phyloP scores from a whole-genome alignment of 2,329 filamentous ascomycete species.

The Hymenoscyphus linearis region DNA sequence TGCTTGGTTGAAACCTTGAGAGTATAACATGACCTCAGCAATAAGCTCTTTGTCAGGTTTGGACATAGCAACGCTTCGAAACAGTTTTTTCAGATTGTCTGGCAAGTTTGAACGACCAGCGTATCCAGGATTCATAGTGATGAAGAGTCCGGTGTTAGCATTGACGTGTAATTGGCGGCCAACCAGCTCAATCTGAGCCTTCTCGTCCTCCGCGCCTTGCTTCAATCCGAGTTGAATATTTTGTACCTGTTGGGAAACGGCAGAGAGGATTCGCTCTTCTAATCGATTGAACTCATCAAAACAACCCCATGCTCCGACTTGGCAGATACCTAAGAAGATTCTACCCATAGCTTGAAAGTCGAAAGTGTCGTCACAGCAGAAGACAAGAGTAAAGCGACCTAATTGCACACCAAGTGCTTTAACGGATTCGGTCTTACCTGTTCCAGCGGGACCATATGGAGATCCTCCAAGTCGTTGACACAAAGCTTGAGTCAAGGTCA shows the following conservation, averaged over 20 bases:
- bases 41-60: conserved; percentile 99
- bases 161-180: conserved; percentile 88
- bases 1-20: conserved; percentile 95
- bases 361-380: conserved; percentile 99
- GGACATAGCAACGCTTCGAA: conserved; percentile 98
- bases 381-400: conserved; percentile 94
- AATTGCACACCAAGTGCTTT: conserved; percentile 96
- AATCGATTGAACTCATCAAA: conserved; percentile 99
- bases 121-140: conserved; percentile 99
- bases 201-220: conserved; percentile 73
- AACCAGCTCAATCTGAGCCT: conserved; percentile 88
- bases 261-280: conserved; percentile 94
- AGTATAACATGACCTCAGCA: conserved; percentile 99
- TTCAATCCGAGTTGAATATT: conserved; percentile 97
- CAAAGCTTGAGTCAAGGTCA: conserved; percentile 92
- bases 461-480: conserved; percentile 94
- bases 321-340: conserved; percentile 98
- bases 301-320: conserved; percentile 98
- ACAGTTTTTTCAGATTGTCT: conserved; percentile 98
- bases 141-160: conserved; percentile 94
- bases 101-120: conserved; percentile 95
- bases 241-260: conserved; percentile 97
- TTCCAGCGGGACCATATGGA: conserved; percentile 94
- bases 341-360: conserved; percentile 99
- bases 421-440: conserved; percentile 97